Base-by-base conservation (phyloP, 352 stramenopile genomes). In the Globisporangium nodosum region DNA sequence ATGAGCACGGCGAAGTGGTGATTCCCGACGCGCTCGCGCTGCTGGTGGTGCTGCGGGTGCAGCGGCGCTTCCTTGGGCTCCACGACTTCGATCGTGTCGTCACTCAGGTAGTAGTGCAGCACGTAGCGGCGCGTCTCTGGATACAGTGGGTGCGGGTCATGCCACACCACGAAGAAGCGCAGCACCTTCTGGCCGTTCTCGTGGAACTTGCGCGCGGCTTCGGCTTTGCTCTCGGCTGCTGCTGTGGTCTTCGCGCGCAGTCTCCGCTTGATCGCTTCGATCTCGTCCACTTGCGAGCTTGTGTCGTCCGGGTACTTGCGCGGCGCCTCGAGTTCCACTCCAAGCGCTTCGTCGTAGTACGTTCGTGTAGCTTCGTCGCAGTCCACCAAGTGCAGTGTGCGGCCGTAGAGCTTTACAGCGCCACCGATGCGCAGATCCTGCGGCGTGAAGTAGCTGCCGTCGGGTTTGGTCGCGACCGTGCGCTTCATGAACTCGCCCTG, bases 11-110 rank as follows among this genome's bases (percentile, higher is more conserved):
- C 68, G 52, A 96, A 95, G 21, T 81, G 72, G 13, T 77, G 79
- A 37, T 74, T 72, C 56, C 71, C 72, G 16, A 72, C 74, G 13
- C 87, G 69, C 20, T 76, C 71, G 11, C 66, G 51, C 46, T 79
- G 42, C 27, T 85, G 67, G 18, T 76, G 69, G 4, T 65, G 47
- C 39, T 80, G 45, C 12, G 39, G 49, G 0, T 52, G 69, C 20
- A 72, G 69, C 7, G 68, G 51, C 33, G 74, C 35, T 18, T 66
- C 54, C 15, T 61, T 66, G 7, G 76, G 70, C 71, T 98, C 90
- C 18, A 94, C 71, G 3, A 98, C 70, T 68, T 97, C 90, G 7
- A 98, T 61, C 16, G 88, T 97, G 60, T 98, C 90, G 71, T 98
- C 90, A 27, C 73, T 69, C 52, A 98, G 58, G 65, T 96, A 98